Conservation (phyloP, 2,329 filamentous ascomycete species). For the Ascochyta koolunga region DNA sequence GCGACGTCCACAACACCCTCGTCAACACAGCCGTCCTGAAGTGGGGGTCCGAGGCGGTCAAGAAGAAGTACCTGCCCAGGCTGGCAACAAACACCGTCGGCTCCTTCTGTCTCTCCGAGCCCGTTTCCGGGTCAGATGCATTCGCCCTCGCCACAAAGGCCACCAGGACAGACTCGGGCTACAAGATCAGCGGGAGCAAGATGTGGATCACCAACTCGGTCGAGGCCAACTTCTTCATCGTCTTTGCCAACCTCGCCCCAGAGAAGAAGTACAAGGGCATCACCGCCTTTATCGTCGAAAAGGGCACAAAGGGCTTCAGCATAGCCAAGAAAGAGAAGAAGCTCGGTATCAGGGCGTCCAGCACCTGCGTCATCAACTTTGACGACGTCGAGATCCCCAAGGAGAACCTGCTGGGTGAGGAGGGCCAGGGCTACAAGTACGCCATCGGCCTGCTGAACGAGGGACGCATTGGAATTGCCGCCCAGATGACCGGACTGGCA, state of each 20-base stretch:
- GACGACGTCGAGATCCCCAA: conserved; percentile 92
- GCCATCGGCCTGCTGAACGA: conserved; percentile 94
- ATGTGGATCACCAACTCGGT: conserved; percentile 99
- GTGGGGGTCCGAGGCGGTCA: conserved; percentile 75
- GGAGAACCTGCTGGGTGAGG: conserved; percentile 84
- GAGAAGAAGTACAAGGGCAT: conserved; percentile 96
- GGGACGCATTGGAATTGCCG: conserved; percentile 95
- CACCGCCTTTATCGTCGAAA: conserved; percentile 93
- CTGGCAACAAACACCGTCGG: conserved; percentile 87
- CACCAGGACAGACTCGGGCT: conserved; percentile 80
- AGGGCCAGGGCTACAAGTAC: conserved; percentile 96
- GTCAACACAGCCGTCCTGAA: conserved; percentile 93
- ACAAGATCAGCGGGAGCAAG: conserved; percentile 88
- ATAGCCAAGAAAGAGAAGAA: conserved; percentile 99
- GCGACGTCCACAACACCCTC: conserved; percentile 97
- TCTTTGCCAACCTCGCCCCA: conserved; percentile 94
- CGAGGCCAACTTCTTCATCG: conserved; percentile 94
- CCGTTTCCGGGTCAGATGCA: conserved; percentile 90
- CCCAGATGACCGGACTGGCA: conserved; percentile 97
- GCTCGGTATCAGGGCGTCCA: conserved; percentile 92
- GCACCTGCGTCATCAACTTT: conserved; percentile 96
- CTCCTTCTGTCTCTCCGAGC: conserved; percentile 92
- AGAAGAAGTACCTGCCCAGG: conserved; percentile 87
- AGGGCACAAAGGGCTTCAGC: conserved; percentile 83
- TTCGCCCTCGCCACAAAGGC: conserved; percentile 95